Base-by-base conservation (phyloP, 139 green algal species). In the Chlorokybus atmophyticus region DNA sequence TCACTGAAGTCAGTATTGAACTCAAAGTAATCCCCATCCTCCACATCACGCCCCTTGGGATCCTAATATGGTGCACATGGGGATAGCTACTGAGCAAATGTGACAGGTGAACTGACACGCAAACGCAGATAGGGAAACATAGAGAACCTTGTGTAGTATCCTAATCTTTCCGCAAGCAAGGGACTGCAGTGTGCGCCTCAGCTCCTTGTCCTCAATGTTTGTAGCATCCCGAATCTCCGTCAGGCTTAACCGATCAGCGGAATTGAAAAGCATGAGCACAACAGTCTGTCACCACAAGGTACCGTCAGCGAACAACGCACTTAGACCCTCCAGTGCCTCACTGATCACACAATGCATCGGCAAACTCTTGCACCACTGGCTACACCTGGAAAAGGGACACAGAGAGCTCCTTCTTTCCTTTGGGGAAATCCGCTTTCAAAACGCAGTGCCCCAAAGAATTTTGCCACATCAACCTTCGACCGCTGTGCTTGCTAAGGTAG, bases 221-320 rank as follows among this genome's bases (percentile, higher is more conserved):
- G 57, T 75, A 17, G 57, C 56, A 21, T 68, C 55, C 17, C 62
- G 52, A n/a, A 95, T 86, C n/a, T 93, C 78, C 23, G 47, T 49
- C 30, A 79, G 82, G 7, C 40, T 72, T 19, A 97, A 73, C 14
- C n/a, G 40, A 17, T 93, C 82, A 0, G 54, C 56, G 31, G 87
- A 84, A 42, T 95, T 93, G 82, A 96, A 99, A 40, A 94, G 71
- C 79, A 94, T 77, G 32, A 97, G 77, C 60, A 99, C 84, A n/a
- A 84, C 73, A 0, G 86, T 78, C 79, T 94, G 77, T 1, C 19
- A 47, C 39, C 19, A 47, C 39, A 47, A 47, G 54, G 19, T n/a
- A 19, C 19, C n/a, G n/a, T n/a, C n/a, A n/a, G n/a, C n/a, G n/a
- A n/a, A n/a, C n/a, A n/a, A n/a, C n/a, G n/a, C n/a, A n/a, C n/a